Evolutionary conservation across 345 rosid genomes (phyloP).

Genomic region (Populus tremula): DNA sequence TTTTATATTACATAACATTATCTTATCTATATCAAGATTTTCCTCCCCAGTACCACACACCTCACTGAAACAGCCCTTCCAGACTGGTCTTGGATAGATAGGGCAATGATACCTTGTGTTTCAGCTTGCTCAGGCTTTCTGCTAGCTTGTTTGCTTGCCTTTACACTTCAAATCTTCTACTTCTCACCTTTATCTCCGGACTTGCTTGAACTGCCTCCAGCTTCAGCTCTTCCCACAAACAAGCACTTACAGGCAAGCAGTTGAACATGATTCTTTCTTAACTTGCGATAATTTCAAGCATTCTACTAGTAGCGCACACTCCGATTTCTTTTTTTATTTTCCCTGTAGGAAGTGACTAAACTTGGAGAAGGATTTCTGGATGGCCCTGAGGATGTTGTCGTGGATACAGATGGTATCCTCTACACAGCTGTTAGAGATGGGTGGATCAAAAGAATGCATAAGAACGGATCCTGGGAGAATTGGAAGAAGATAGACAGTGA

Average conservation of each 20-base stretch:
- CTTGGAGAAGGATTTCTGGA: constrained; percentile 47
- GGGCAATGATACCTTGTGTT: constrained; percentile 7
- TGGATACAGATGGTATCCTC: constrained; percentile 39
- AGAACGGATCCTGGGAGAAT: constrained; percentile 41
- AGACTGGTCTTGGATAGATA: background rate
- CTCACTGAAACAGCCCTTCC: no score
- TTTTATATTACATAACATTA: background rate
- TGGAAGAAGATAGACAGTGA: constrained; percentile 37
- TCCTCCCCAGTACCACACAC: background rate
- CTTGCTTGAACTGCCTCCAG: constrained; percentile 22
- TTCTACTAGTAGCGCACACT: background rate
- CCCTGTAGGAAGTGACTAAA: constrained; percentile 27
- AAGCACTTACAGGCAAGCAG: constrained; percentile 36
- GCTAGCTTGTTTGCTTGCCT: constrained; percentile 28
- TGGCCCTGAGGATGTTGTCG: constrained; percentile 38
- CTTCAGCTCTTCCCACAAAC: constrained; percentile 31
- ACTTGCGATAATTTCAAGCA: background rate
- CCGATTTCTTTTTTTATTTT: background rate
- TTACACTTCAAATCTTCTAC: constrained; percentile 30
- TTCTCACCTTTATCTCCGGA: constrained; percentile 49
- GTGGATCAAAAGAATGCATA: constrained; percentile 48
- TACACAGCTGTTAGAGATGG: constrained; percentile 49
- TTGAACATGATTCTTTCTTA: background rate
- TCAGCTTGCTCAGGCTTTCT: constrained; percentile 12
- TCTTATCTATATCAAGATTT: background rate